Evolutionary conservation across 768 basidiomycete species (phyloP).

Genomic region (Boletus insuetus): DNA sequence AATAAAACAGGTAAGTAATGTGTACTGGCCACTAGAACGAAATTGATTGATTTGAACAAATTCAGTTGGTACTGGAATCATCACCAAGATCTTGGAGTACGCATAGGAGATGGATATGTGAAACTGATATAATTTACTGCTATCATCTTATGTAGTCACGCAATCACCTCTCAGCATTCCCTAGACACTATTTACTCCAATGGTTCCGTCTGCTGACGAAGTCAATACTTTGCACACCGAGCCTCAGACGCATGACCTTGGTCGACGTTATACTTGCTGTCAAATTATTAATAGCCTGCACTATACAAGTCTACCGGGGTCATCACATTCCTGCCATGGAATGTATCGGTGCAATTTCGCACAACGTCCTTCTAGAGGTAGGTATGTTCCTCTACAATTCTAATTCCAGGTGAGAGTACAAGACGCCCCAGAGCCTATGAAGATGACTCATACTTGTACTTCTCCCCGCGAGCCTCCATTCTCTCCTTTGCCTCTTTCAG

Average conservation of each 20-base stretch:
- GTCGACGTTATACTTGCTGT: too few species aligned
- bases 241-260: too few species aligned
- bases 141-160: conserved; percentile 17
- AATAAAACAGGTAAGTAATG: conserved; percentile 77
- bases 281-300: too few species aligned
- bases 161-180: conserved; percentile 26
- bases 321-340: too few species aligned
- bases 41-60: conserved; percentile 19
- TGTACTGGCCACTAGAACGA: neutral
- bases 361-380: too few species aligned
- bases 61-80: conserved; percentile 89
- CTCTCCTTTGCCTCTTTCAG: conserved; percentile 83
- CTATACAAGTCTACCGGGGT: too few species aligned
- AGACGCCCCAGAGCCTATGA: conserved; percentile 20
- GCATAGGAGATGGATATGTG: conserved; percentile 19
- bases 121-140: conserved; percentile 16
- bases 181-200: conserved; percentile 1
- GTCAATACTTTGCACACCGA: too few species aligned
- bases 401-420: conserved; percentile 2
- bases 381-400: neutral
- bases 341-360: too few species aligned
- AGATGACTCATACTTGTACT: conserved; percentile 75
- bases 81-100: conserved; percentile 74
- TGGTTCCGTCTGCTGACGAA: too few species aligned
- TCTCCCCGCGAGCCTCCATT: conserved; percentile 92